Percentiles rank a stretch among this genome's conserved stretches.
Conservation (phyloP, 2,329 filamentous ascomycete genomes). For the Pseudogymnoascus sp. region DNA sequence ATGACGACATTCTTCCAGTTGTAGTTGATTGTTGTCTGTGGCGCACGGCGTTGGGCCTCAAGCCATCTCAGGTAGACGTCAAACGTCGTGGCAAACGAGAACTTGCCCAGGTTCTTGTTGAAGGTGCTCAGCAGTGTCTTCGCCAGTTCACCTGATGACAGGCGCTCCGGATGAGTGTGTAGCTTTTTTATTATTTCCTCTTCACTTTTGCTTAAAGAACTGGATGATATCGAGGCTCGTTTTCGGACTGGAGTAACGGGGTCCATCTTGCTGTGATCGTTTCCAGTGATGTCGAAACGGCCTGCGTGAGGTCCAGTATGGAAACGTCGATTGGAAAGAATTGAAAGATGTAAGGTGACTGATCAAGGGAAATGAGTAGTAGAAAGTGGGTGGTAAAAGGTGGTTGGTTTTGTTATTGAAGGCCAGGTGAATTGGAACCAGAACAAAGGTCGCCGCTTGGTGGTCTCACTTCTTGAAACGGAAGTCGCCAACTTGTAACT, state of each 20-base stretch:
- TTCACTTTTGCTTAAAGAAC: neutral
- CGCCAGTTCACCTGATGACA: slow-evolving; percentile 18
- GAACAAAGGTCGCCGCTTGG: neutral
- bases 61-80: slow-evolving; percentile 23
- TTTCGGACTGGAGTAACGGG: neutral
- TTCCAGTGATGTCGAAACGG: neutral
- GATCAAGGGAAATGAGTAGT: neutral
- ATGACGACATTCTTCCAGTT: slow-evolving; percentile 21
- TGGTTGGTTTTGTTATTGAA: neutral
- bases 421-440: neutral
- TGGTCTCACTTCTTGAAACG: neutral
- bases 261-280: no score
- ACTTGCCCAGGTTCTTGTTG: slow-evolving; percentile 15
- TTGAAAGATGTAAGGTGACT: neutral
- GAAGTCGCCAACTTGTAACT: neutral
- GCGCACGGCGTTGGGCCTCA: slow-evolving; percentile 18
- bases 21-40: slow-evolving; percentile 13
- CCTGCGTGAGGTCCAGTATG: neutral
- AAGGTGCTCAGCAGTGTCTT: slow-evolving; percentile 17
- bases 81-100: slow-evolving; percentile 14
- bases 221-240: neutral
- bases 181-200: neutral
- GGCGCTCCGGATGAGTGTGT: neutral
- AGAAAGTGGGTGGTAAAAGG: neutral
- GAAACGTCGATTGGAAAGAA: neutral